phyloP scores from a whole-genome alignment of 2,329 filamentous ascomycete species.

The Aspergillus sojae region DNA sequence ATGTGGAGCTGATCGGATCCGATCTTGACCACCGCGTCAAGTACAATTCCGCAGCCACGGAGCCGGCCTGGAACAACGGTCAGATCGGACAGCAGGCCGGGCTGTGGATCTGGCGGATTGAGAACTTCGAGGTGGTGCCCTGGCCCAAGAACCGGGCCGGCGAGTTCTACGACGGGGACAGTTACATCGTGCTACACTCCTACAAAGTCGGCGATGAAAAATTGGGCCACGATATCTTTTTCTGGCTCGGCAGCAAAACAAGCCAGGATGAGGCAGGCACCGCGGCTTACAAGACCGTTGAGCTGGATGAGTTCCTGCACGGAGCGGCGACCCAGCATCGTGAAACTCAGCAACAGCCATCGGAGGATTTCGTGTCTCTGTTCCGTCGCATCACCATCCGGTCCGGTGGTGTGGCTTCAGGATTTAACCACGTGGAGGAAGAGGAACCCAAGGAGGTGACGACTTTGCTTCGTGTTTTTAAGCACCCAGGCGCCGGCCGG shows the following conservation, averaged over 20 bases:
- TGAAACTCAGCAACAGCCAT: constrained; percentile 63
- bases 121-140: constrained; percentile 65
- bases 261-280: constrained; percentile 70
- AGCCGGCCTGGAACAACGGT: constrained; percentile 69
- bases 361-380: constrained; percentile 61
- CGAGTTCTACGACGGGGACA: constrained; percentile 68
- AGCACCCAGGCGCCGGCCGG: constrained; percentile 54
- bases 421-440: constrained; percentile 65
- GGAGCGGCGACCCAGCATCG: constrained; percentile 66
- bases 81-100: constrained; percentile 57
- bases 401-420: constrained; percentile 62
- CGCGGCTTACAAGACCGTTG: constrained; percentile 71
- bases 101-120: constrained; percentile 67
- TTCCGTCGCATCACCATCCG: constrained; percentile 65
- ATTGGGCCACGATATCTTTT: constrained; percentile 67
- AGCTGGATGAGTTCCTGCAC: constrained; percentile 67
- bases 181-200: constrained; percentile 67
- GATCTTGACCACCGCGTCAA: constrained; percentile 70
- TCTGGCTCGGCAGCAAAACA: constrained; percentile 69
- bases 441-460: constrained; percentile 49
- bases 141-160: constrained; percentile 62
- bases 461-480: constrained; percentile 65
- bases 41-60: constrained; percentile 65
- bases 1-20: constrained; percentile 66
- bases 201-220: constrained; percentile 55